These are phyloP conservation scores for Malus asiatica DNA, from an alignment of 306 rosid species.

Conservation along the genomic window DNA sequence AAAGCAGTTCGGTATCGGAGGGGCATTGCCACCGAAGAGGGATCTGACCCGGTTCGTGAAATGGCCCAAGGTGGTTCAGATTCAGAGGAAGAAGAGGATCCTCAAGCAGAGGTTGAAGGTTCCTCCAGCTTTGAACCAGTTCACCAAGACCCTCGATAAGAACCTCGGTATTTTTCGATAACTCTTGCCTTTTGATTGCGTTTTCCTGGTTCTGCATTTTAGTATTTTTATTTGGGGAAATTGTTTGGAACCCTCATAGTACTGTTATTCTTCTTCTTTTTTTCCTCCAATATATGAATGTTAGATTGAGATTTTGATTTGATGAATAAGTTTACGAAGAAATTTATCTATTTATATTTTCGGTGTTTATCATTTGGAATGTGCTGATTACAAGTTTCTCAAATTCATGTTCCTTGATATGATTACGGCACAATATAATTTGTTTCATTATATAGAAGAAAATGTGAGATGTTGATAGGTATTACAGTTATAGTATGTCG, in stretches of 20 bases:
- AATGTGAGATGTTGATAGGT: not conserved
- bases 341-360: not conserved
- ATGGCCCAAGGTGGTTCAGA: conserved; percentile 69
- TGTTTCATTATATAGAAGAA: too few species aligned
- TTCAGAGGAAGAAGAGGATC: conserved; percentile 73
- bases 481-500: not conserved
- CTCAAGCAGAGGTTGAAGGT: conserved; percentile 81
- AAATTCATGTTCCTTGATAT: not conserved
- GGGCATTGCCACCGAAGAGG: conserved; percentile 76
- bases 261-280: too few species aligned
- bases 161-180: conserved; percentile 41
- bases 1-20: conserved; percentile 77
- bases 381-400: not conserved
- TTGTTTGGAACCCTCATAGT: not conserved
- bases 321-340: not conserved
- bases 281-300: not conserved
- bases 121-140: conserved; percentile 75
- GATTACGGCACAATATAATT: not conserved
- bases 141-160: conserved; percentile 72
- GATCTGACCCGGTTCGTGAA: conserved; percentile 70
- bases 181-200: not conserved
- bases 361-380: not conserved
- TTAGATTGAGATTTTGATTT: not conserved
- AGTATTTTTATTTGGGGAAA: not conserved
- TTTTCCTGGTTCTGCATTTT: not conserved